Evolutionary conservation across 176 grass and related monocot genomes (phyloP).

Genomic region (Carex cristatella): DNA sequence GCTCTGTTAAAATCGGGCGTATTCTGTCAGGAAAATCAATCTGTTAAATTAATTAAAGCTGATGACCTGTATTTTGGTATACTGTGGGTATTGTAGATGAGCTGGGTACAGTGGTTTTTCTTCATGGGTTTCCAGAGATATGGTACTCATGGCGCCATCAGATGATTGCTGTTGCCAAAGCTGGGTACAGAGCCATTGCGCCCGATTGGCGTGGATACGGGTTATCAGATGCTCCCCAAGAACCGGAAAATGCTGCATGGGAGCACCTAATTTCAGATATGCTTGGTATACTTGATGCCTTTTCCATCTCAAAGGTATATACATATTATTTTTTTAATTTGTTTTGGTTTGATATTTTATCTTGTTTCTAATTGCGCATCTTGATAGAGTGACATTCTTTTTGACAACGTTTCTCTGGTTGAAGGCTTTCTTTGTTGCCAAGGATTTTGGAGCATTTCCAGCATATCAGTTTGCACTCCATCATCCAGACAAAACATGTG

Average conservation of each 20-base stretch:
- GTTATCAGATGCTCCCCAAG: constrained; percentile 25
- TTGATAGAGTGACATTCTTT: not conserved
- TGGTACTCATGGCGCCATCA: constrained; percentile 48
- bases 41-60: not conserved
- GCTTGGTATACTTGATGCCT: constrained; percentile 4
- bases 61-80: not conserved
- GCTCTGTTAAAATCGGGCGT: too few species aligned
- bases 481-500: constrained; percentile 45
- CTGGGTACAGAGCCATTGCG: constrained; percentile 33
- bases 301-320: constrained; percentile 33
- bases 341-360: not conserved
- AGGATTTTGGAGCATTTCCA: constrained; percentile 34
- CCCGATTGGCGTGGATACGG: constrained; percentile 37
- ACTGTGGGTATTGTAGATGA: constrained; percentile 8
- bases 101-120: constrained; percentile 34
- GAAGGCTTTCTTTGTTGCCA: constrained; percentile 29
- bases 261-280: constrained; percentile 14
- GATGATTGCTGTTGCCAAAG: constrained; percentile 31
- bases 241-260: constrained; percentile 29
- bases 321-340: not conserved
- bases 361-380: not conserved
- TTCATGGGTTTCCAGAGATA: constrained; percentile 46
- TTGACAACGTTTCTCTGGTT: not conserved
- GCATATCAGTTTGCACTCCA: constrained; percentile 46
- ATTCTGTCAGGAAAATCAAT: not conserved